Evolutionary conservation across 257 asterid genomes (phyloP).

Genomic region (Solanum virginianum): DNA sequence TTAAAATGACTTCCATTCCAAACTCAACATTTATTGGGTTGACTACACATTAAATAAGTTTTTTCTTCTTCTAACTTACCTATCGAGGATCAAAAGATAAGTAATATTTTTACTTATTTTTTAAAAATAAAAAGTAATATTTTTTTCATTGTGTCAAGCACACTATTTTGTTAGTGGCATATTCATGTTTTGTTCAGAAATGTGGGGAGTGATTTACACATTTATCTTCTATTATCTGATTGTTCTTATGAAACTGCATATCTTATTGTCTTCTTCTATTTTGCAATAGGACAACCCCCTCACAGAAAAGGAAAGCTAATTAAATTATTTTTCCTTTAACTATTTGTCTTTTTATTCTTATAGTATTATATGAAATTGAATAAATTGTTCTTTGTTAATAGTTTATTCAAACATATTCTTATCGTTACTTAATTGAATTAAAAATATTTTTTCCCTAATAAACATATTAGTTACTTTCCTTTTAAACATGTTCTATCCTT

Average conservation of each 20-base stretch:
- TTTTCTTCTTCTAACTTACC: background rate
- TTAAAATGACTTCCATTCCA: background rate
- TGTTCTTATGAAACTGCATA: too few relatives aligned
- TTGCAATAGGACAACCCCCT: background rate
- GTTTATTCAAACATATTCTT: background rate
- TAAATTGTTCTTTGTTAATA: background rate
- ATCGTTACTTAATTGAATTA: background rate
- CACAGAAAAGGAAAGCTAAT: too few relatives aligned
- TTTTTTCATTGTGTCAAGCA: background rate
- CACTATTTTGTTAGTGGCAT: background rate
- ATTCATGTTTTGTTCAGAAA: background rate
- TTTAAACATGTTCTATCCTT: too few relatives aligned
- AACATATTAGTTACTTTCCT: background rate
- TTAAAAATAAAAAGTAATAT: too few relatives aligned
- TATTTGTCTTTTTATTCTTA: too few relatives aligned
- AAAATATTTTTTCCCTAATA: too few relatives aligned
- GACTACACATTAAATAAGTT: background rate
- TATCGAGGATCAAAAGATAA: background rate
- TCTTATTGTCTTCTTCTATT: too few relatives aligned
- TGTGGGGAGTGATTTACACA: background rate
- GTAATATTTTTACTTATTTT: background rate
- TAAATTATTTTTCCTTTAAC: too few relatives aligned
- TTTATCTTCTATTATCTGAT: rapidly evolving
- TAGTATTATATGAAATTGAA: background rate
- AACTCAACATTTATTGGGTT: background rate